Evolutionary conservation across 768 basidiomycete genomes (phyloP), one percentile per base, ranked within the genome.

Genomic region (Calocybe cyanea): DNA sequence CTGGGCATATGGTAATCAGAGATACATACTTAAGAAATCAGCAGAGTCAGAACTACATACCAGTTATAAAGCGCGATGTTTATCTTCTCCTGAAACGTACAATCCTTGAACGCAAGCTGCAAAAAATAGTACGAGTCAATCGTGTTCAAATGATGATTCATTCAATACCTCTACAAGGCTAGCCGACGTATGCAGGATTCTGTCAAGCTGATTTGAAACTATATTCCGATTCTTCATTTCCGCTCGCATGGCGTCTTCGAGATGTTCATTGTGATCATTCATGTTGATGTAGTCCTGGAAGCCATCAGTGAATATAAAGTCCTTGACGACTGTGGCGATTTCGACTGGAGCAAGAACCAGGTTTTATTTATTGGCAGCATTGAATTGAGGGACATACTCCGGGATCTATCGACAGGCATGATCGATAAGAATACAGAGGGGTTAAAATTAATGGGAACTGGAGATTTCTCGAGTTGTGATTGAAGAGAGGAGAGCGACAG

Each of bases 41-140:
- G 8, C 15, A 24, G 4, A 0, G 2, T n/a, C n/a, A n/a, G n/a
- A n/a, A n/a, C n/a, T 0, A 33, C 18, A 8, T 41, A 60, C 59
- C 59, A 60, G 14, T 52, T 54, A 44, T 52, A 57, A 7, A 57
- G 21, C 7, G 50, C 55, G 13, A 57, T 45, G 5, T 44, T 38
- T 19, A 40, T 44, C 33, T 58, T 58, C 30, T 52, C 52, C n/a
- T 45, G 44, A 7, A 60, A 50, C 3, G 55, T 51, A 31, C 47
- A 51, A 3, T 47, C 45, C 15, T 44, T 43, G 42, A 55, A 60
- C 1, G 43, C 53, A 14, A 55, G 46, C 59, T 60, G 32, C 7
- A 20, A 25, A 34, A 31, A 24, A 13, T 2, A 18, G 2, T 13
- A 7, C 1, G 3, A 3, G 9, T 39, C 25, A 9, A 19, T 21